Evolutionary conservation across 805 yeast genomes (phyloP), one percentile per base, ranked within the genome.

Genomic region (Candida gorgasii): DNA sequence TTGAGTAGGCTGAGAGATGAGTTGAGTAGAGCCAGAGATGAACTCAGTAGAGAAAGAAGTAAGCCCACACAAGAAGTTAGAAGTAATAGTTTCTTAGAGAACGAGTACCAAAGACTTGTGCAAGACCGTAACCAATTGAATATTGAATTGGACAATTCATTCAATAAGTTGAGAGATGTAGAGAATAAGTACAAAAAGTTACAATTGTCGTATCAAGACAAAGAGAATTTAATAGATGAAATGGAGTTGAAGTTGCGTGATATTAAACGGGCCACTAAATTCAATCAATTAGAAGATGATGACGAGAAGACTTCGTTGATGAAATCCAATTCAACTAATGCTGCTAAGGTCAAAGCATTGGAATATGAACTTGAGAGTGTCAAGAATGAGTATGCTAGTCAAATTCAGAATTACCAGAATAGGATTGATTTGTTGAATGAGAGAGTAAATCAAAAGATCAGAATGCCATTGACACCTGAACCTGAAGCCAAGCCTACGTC

Each of bases 281-380:
- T 50, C 13, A 53, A 47, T 8, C 35, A 44, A 4, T 44, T 49
- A n/a, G 53, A 54, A 24, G 59, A 65, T 32, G 69, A 64, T 36
- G 65, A 66, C 24, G 70, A 68, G 38, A 65, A 59, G 49, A 47
- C 65, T 20, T 65, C 63, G 27, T 45, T 69, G 24, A 29, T 65
- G 44, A 68, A 52, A 48, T 56, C 64, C 1, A 72, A 68, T 42
- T 47, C 64, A 3, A 58, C 57, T 5, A 61, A 66, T 42, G 78
- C 75, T 42, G 61, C 65, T 8, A 61, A 67, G 38, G 54, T 70
- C 26, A 64, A 65, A 24, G 47, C 63, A 16, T 45, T 69, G 15
- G 62, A 63, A 41, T 51, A 59, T 16, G 81, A 77, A 19, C 56
- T 65, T 31, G 52, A 49, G 5, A 20, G 39, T n/a, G 8, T 43